Evolutionary conservation across 176 grass and related monocot species (phyloP), one percentile per base, ranked within the genome.

Genomic region (Musa troglodytarum): DNA sequence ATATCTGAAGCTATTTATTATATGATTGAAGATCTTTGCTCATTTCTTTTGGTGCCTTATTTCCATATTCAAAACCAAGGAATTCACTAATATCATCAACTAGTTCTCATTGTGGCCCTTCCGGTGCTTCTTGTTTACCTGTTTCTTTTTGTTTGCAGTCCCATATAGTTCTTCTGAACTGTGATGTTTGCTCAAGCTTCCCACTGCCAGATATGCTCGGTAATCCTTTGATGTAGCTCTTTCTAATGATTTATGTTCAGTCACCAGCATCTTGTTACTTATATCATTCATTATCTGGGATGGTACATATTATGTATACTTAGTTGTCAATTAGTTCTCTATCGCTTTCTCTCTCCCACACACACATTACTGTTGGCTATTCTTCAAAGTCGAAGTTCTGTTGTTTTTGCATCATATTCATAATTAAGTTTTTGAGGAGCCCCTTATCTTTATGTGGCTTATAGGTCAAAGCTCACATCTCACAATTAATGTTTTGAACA

Each of bases 141-240:
- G 15, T 77, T 53, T 63, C 10, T 11, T 52, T 68, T 8, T 43
- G 11, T 79, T 86, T 69, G 84, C 86, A 99, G 91, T 89, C 91
- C 0, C 91, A 99, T 85, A 92, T 99, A 81, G 96, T 99, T 81
- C 84, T 99, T 87, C 88, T 99, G 71, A 99, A 99, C 83, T 99
- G 91, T 16, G 96, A 99, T 79, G 79, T 99, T 79, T 99, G 96
- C 74, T 94, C 86, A 79, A 99, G 91, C 83, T 99, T 99, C 80
- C 96, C 95, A 73, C 68, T 99, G 73, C 88, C 88, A 25, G 88
- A 85, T 49, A 95, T 99, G 91, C 88, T 99, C 9, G 96, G 96
- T 99, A 88, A 76, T 85, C 87, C 68, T 80, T 29, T 53, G 54
- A 66, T 22, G 69, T 17, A 83, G n/a, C 25, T 76, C 68, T 70